phyloP scores from a whole-genome alignment of 805 yeast species.

The Wickerhamomyces pijperi region DNA sequence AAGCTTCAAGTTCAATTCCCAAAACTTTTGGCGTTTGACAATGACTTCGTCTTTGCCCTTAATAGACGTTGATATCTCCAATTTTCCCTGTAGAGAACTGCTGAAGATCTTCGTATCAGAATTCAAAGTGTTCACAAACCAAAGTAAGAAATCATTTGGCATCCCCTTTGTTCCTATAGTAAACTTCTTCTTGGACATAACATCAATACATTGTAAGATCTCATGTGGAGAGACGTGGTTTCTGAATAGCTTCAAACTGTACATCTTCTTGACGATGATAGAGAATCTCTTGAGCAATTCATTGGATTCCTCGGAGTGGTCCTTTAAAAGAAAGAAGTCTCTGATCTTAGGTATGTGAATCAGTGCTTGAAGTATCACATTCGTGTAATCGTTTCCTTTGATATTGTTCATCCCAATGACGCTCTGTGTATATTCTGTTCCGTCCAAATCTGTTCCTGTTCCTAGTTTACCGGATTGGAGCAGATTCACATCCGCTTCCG shows the following conservation, averaged over 20 bases:
- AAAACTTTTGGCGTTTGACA: constrained; percentile 24
- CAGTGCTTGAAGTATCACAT: constrained; percentile 43
- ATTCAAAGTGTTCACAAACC: constrained; percentile 45
- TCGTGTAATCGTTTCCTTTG: constrained; percentile 40
- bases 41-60: constrained; percentile 16
- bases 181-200: constrained; percentile 32
- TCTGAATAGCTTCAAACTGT: constrained; percentile 52
- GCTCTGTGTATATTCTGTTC: constrained; percentile 44
- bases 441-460: constrained; percentile 28
- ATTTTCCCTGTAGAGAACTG: constrained; percentile 41
- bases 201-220: constrained; percentile 37
- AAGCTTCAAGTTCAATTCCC: constrained; percentile 46
- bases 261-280: constrained; percentile 41
- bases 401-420: constrained; percentile 53
- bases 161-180: constrained; percentile 27
- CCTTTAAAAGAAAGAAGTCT: constrained; percentile 27
- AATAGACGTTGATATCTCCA: constrained; percentile 23
- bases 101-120: constrained; percentile 19
- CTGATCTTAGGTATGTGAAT: constrained; percentile 44
- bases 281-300: constrained; percentile 35
- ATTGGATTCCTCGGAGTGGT: constrained; percentile 8
- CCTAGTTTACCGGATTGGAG: constrained; percentile 18
- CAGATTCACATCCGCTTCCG: constrained; percentile 19
- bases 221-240: constrained; percentile 61
- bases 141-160: constrained; percentile 47